These are phyloP conservation scores for Blastocystis sp. DNA, from an alignment of 352 stramenopile genomes.

Conservation along the genomic window DNA sequence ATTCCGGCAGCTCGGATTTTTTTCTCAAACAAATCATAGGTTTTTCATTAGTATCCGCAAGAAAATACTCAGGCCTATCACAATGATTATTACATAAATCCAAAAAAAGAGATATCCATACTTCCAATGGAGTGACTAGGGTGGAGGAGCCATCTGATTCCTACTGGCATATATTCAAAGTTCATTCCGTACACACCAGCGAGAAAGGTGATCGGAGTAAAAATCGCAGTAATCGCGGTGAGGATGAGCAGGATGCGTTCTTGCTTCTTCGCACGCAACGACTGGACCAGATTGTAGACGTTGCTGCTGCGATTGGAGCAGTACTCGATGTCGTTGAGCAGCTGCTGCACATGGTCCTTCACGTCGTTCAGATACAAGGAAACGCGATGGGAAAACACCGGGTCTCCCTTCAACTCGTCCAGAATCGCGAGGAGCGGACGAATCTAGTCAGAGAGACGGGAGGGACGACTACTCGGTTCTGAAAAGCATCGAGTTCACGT, in stretches of 20 bases:
- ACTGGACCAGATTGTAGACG: slow-evolving; percentile 42
- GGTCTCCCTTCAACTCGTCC: not conserved
- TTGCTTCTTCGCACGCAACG: slow-evolving; percentile 1
- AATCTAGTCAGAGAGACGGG: not conserved
- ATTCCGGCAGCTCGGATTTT: not conserved
- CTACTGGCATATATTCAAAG: slow-evolving; percentile 59
- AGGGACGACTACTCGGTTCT: not conserved
- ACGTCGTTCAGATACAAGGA: slow-evolving; percentile 46
- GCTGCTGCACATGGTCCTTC: slow-evolving; percentile 43
- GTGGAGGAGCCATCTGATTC: not conserved
- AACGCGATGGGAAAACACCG: slow-evolving; percentile 1
- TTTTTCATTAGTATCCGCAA: slow-evolving; percentile 12
- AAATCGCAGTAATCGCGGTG: slow-evolving; percentile 54
- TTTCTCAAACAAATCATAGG: not conserved
- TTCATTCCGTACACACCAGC: slow-evolving; percentile 61
- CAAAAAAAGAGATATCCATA: slow-evolving; percentile 40
- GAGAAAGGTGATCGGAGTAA: slow-evolving; percentile 56
- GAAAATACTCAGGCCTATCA: not conserved
- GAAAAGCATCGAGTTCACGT: slow-evolving; percentile 33
- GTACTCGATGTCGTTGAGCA: slow-evolving; percentile 51
- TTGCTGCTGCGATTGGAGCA: slow-evolving; percentile 53
- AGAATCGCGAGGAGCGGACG: not conserved
- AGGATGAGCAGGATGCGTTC: slow-evolving; percentile 52
- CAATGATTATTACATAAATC: slow-evolving; percentile 52
- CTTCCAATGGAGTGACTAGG: slow-evolving; percentile 13